Conservation (phyloP, 148 eudicot genomes). For the Beta vulgaris region DNA sequence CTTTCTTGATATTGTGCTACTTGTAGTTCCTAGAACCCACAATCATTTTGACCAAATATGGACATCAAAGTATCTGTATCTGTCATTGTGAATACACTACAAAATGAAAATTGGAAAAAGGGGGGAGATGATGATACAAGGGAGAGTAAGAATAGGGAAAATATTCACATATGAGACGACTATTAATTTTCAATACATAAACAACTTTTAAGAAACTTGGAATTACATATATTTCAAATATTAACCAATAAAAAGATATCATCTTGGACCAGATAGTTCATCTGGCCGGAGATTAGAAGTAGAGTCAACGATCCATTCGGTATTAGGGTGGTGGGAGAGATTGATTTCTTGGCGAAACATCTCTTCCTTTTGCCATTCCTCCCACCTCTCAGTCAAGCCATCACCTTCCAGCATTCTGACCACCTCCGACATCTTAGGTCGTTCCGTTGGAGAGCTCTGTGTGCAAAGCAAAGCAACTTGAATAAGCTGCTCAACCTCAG, state of each 20-base stretch:
- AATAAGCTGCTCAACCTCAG: constrained; percentile 39
- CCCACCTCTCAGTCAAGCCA: constrained; percentile 40
- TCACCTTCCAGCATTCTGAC: constrained; percentile 44
- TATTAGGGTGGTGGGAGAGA: constrained; percentile 20
- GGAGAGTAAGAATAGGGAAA: background rate
- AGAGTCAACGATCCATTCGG: constrained; percentile 33
- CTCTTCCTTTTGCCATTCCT: constrained; percentile 41
- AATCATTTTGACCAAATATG: constrained; percentile 12
- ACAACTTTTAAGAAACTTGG: background rate
- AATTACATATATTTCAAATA: constrained; percentile 14
- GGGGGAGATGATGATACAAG: background rate
- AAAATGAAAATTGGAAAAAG: background rate
- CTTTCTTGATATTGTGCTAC: background rate
- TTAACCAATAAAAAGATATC: constrained; percentile 16
- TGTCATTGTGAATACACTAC: constrained; percentile 11
- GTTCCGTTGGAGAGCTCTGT: constrained; percentile 32
- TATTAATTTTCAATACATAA: constrained; percentile 12
- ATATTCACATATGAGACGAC: constrained; percentile 32
- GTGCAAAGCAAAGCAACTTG: constrained; percentile 40
- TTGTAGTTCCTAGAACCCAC: background rate
- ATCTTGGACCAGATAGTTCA: constrained; percentile 43
- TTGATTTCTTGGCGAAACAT: constrained; percentile 30
- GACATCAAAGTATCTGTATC: constrained; percentile 11
- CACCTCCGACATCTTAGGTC: constrained; percentile 44
- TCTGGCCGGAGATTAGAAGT: constrained; percentile 34